Evolutionary conservation across 768 basidiomycete genomes (phyloP).

Genomic region (Butyriboletus loyo): DNA sequence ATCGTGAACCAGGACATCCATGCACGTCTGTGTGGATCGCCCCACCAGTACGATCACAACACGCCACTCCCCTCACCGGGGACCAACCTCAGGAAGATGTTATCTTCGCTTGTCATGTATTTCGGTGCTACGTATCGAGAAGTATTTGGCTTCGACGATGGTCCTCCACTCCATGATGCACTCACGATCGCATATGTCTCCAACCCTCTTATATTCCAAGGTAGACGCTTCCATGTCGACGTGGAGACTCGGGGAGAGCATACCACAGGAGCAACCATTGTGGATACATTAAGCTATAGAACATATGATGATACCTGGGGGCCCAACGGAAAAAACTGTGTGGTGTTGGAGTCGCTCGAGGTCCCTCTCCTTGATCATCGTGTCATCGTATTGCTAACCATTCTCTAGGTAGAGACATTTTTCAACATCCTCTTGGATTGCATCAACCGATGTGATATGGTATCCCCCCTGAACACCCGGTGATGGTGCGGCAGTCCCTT

Average conservation of each 20-base stretch:
- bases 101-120: slow-evolving; percentile 71
- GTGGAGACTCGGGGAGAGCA: slow-evolving; percentile 70
- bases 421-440: slow-evolving; percentile 64
- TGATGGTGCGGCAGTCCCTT: not conserved
- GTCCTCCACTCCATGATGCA: slow-evolving; percentile 86
- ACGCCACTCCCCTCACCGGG: slow-evolving; percentile 19
- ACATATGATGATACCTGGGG: slow-evolving; percentile 70
- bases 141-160: slow-evolving; percentile 78
- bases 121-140: slow-evolving; percentile 71
- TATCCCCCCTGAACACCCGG: slow-evolving; percentile 56
- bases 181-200: slow-evolving; percentile 77
- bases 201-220: slow-evolving; percentile 60
- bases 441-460: slow-evolving; percentile 53
- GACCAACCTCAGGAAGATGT: slow-evolving; percentile 60
- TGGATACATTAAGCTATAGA: slow-evolving; percentile 70
- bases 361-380: slow-evolving; percentile 36
- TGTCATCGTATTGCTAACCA: slow-evolving; percentile 1
- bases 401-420: slow-evolving; percentile 54
- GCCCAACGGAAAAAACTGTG: slow-evolving; percentile 66
- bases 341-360: slow-evolving; percentile 64
- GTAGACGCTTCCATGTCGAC: slow-evolving; percentile 72
- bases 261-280: slow-evolving; percentile 74
- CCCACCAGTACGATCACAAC: slow-evolving; percentile 28
- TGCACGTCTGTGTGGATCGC: slow-evolving; percentile 45
- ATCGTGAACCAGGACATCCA: slow-evolving; percentile 64